A percentile compares a stretch with the other conserved stretches of the same genome.
These are phyloP conservation scores for Mortierella sp. DNA, from an alignment of 371 early-diverging fungal genomes.

Conservation along the genomic window DNA sequence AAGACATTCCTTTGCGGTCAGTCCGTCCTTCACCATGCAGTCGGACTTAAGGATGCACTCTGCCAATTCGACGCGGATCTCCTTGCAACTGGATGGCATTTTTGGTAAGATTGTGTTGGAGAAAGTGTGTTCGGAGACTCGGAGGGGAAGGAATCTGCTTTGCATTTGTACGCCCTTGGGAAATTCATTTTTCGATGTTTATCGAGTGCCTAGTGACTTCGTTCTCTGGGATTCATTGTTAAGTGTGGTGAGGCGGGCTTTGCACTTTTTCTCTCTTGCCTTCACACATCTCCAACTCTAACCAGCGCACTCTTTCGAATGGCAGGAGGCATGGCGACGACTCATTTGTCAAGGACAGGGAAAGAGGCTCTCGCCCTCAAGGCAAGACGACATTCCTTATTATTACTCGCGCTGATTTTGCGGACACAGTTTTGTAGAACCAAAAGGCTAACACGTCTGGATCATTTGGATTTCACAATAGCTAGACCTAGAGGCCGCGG, in stretches of 20 bases:
- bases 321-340: slow-evolving; percentile 25
- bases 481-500: slow-evolving; percentile 52
- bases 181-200: not conserved
- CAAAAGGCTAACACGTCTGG: not conserved
- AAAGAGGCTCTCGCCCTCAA: slow-evolving; percentile 38
- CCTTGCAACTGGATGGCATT: slow-evolving; percentile 80
- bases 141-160: not conserved
- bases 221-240: not conserved
- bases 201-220: not conserved
- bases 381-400: slow-evolving; percentile 7
- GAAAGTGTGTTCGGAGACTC: not conserved
- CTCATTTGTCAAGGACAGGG: slow-evolving; percentile 43
- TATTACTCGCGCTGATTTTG: not conserved
- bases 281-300: not conserved
- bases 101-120: not conserved
- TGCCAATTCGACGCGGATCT: slow-evolving; percentile 77
- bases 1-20: slow-evolving; percentile 77
- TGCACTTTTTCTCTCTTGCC: not conserved
- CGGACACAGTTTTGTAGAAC: not conserved
- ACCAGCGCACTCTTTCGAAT: slow-evolving; percentile 5
- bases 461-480: not conserved
- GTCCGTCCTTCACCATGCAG: slow-evolving; percentile 77
- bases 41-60: slow-evolving; percentile 82
- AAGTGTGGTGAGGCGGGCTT: not conserved
- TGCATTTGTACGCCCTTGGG: not conserved